These are phyloP conservation scores for Pilasporangium apinafurcum DNA, from an alignment of 352 stramenopile genomes.

Conservation along the genomic window DNA sequence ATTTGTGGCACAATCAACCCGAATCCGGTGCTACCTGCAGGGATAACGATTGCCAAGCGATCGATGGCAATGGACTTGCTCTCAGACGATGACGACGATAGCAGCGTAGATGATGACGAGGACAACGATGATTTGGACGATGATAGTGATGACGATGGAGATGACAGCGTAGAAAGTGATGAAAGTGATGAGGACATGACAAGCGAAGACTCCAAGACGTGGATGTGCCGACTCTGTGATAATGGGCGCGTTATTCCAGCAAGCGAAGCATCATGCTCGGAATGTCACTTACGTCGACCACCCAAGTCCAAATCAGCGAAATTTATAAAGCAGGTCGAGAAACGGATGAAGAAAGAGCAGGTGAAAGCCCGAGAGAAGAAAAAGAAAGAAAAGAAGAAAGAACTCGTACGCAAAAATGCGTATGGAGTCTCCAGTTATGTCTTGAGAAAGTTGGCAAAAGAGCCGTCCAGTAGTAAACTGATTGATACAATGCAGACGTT, in stretches of 20 bases:
- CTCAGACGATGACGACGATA: slow-evolving; percentile 6
- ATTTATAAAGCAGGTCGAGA: slow-evolving; percentile 28
- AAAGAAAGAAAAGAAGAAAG: slow-evolving; percentile 29
- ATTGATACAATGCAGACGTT: slow-evolving; percentile 66
- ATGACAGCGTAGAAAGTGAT: slow-evolving; percentile 19
- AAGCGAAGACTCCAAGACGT: slow-evolving; percentile 9
- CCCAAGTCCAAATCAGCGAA: slow-evolving; percentile 15
- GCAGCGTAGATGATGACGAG: slow-evolving; percentile 13
- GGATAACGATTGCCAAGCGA: slow-evolving; percentile 31
- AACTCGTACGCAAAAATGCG: slow-evolving; percentile 24
- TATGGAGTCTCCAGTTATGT: slow-evolving; percentile 69
- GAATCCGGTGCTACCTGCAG: slow-evolving; percentile 20
- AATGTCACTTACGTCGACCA: slow-evolving; percentile 23
- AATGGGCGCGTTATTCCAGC: slow-evolving; percentile 5
- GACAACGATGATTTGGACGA: slow-evolving; percentile 11
- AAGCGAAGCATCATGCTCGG: slow-evolving; percentile 20
- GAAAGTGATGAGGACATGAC: slow-evolving; percentile 13
- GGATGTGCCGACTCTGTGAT: slow-evolving; percentile 25
- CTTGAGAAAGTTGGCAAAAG: slow-evolving; percentile 40
- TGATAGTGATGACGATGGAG: slow-evolving; percentile 19
- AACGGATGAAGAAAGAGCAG: slow-evolving; percentile 20
- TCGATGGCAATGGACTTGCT: slow-evolving; percentile 13
- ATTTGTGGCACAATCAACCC: slow-evolving; percentile 68
- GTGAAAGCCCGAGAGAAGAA: slow-evolving; percentile 5
- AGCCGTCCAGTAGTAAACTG: slow-evolving; percentile 44